Percentiles rank a stretch among this genome's conserved stretches.
Conservation (phyloP, 1,284 basidiomycete genomes). For the Neolentinus lepideus region DNA sequence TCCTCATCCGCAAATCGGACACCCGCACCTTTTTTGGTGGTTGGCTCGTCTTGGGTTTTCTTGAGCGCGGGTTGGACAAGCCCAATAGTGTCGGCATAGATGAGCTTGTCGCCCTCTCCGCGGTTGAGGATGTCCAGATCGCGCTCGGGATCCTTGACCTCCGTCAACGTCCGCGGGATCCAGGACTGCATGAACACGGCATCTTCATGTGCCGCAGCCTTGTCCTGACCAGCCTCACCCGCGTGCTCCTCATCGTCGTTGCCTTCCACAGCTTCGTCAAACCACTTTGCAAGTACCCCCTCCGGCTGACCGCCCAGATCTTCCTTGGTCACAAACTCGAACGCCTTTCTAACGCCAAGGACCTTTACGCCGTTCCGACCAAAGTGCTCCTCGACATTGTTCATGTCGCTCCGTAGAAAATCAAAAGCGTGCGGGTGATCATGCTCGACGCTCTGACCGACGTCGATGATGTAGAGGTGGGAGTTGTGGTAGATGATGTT, state of each 20-base stretch:
- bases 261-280: slow-evolving; percentile 30
- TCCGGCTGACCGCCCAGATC: slow-evolving; percentile 29
- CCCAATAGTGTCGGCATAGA: slow-evolving; percentile 83
- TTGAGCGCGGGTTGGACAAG: slow-evolving; percentile 39
- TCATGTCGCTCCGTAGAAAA: slow-evolving; percentile 89
- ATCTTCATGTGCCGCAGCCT: slow-evolving; percentile 56
- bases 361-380: slow-evolving; percentile 66
- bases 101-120: slow-evolving; percentile 68
- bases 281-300: slow-evolving; percentile 42
- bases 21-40: slow-evolving; percentile 8
- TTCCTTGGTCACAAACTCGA: slow-evolving; percentile 82
- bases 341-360: slow-evolving; percentile 78
- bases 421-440: slow-evolving; percentile 96
- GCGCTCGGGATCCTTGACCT: slow-evolving; percentile 89
- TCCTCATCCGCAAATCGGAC: slow-evolving; percentile 8
- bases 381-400: slow-evolving; percentile 94
- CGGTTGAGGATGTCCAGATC: slow-evolving; percentile 71
- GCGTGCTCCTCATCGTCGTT: slow-evolving; percentile 15
- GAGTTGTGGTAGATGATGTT: slow-evolving; percentile 85
- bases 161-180: slow-evolving; percentile 88
- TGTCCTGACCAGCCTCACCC: slow-evolving; percentile 12
- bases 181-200: slow-evolving; percentile 83
- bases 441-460: slow-evolving; percentile 97
- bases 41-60: slow-evolving; percentile 6
- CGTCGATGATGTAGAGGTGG: slow-evolving; percentile 94